Base-by-base conservation (phyloP, 2,329 filamentous ascomycete species). In the Colletotrichum nymphaeae region DNA sequence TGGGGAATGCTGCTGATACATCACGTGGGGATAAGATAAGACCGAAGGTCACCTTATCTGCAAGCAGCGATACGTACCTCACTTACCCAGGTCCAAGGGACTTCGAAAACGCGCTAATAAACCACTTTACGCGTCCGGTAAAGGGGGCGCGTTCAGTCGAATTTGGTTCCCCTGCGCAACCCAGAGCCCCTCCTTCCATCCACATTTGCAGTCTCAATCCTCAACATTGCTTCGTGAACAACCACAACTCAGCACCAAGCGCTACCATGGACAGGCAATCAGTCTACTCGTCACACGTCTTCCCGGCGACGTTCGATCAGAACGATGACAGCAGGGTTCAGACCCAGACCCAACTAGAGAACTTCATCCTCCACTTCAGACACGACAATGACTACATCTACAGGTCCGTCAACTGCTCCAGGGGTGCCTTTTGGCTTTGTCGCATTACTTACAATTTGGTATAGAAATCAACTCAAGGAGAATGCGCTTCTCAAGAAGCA, bases 351-450 rank as follows among this genome's bases (percentile, higher is more conserved):
- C 92, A 94, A 80, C 90, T 99, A 74, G 92, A 97, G 80, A 93
- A 95, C 74, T 99, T 99, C 82, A 93, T 99, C 76, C 91, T 98
- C 71, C 94, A 96, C 77, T 99, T 98, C 81, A 92, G 96, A 80
- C 90, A 98, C 55, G 96, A 98, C 84, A 98, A 97, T 83, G 90
- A 93, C 79, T 98, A 98, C 84, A 92, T 98, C 79, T 99, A 98
- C 89, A 91, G 95, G 95, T 96, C 83, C 76, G 84, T 52, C 37
- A 24, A n/a, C 22, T 11, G 26, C 22, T 6, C 9, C 7, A 14
- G 7, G 28, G 12, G n/a, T 14, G 12, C 30, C 11, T 7, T 24
- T 42, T 26, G 46, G 12, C 26, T 53, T 26, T 6, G 19, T 19
- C 6, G 26, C 60, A 32, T 35, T 28, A 19, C n/a, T 46, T 67